Conservation (phyloP, 164 flowering plant genomes). For the Cinnamomum micranthum region DNA sequence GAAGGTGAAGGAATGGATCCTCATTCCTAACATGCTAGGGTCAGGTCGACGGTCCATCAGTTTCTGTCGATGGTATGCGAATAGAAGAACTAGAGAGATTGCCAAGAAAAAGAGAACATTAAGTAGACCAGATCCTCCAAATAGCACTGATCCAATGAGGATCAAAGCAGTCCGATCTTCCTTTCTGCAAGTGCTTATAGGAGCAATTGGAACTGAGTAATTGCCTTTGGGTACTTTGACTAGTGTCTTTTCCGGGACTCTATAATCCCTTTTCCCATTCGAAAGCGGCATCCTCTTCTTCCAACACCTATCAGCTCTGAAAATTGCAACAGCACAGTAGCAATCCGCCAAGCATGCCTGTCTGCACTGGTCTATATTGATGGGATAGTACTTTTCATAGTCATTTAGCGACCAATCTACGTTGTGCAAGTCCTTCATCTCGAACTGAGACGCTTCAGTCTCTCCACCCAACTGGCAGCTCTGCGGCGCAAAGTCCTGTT, state of each 20-base stretch:
- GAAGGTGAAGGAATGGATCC: conserved; percentile 13
- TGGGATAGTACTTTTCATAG: conserved; percentile 14
- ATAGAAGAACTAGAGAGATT: not conserved
- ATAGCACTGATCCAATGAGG: conserved; percentile 3
- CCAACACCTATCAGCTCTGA: conserved; percentile 23
- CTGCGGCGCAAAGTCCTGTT: conserved; percentile 13
- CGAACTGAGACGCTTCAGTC: conserved; percentile 7
- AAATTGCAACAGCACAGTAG: conserved; percentile 30
- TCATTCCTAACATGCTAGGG: not conserved
- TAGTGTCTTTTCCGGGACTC: conserved; percentile 6
- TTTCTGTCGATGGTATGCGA: not conserved
- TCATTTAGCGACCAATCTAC: conserved; percentile 33
- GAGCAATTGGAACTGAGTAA: not conserved
- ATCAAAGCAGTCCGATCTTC: conserved; percentile 11
- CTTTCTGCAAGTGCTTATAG: not conserved
- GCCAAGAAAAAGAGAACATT: conserved; percentile 9
- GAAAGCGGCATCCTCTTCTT: conserved; percentile 40
- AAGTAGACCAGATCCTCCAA: conserved; percentile 22
- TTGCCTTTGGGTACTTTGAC: conserved; percentile 22
- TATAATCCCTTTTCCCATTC: conserved; percentile 17
- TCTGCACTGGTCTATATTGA: conserved; percentile 23
- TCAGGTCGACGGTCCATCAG: too few relatives aligned
- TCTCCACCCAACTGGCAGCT: conserved; percentile 16
- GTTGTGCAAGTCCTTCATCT: conserved; percentile 9
- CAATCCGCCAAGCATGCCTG: conserved; percentile 36